phyloP scores from a whole-genome alignment of 192 early-diverging fungal genomes.

The Coemansia umbellata region DNA sequence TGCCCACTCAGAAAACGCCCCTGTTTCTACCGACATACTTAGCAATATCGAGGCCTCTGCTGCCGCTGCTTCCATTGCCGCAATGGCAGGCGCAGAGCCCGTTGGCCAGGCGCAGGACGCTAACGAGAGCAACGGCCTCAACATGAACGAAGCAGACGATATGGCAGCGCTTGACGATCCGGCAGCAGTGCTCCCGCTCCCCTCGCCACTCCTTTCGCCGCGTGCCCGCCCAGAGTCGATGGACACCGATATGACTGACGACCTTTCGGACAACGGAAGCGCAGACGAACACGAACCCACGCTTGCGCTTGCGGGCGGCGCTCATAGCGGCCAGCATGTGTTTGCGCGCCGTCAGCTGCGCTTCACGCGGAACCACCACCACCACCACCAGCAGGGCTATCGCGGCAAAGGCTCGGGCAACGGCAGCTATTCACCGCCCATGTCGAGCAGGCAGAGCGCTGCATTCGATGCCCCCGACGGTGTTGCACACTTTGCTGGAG shows the following conservation, averaged over 20 bases:
- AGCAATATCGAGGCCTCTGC: background rate
- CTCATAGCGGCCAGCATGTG: background rate
- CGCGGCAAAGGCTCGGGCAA: background rate
- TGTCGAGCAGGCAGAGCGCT: constrained; percentile 2
- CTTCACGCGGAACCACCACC: background rate
- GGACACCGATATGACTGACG: constrained; percentile 24
- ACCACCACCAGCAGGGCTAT: background rate
- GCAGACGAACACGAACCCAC: background rate
- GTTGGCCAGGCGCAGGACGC: background rate
- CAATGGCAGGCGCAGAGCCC: background rate
- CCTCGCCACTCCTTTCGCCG: constrained; percentile 45
- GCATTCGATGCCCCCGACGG: background rate
- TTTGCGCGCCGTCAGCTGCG: constrained; percentile 8
- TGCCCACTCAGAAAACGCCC: background rate
- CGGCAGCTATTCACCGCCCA: constrained; percentile 10
- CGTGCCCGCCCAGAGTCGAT: constrained; percentile 22
- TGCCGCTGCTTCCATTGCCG: background rate
- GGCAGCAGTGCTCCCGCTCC: constrained; percentile 21
- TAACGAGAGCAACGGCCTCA: background rate
- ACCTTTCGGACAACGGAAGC: background rate
- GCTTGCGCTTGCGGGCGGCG: background rate
- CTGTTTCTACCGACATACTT: background rate
- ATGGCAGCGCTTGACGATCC: constrained; percentile 2
- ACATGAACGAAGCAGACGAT: background rate
- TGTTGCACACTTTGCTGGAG: background rate